Base-by-base conservation (phyloP, 176 grass and related monocot genomes). In the Aechmea fasciata region DNA sequence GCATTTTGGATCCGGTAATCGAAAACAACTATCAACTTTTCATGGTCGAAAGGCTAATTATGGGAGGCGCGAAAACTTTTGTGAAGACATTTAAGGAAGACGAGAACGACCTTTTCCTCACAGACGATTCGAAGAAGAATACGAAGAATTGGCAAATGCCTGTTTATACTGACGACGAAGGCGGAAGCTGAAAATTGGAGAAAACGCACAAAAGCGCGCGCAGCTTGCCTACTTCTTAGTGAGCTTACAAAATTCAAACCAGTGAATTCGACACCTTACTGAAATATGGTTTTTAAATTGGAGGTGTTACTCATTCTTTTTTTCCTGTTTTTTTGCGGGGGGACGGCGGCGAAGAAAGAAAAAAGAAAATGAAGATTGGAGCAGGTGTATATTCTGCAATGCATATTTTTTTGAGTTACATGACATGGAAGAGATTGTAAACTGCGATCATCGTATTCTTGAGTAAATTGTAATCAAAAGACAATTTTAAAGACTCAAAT, bases 51-150 rank as follows among this genome's bases (percentile, higher is more conserved):
- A 96, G 89, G 74, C 71, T 96, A 77, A 69, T 96, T n/a, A 85
- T 92, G 81, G 82, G 81, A 82, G 89, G 87, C 17, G 86, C 86
- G 57, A 97, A 52, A 80, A 90, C 65, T 2, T 87, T 90, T 67
- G 87, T 93, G 65, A 97, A 97, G 81, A 97, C 94, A 22, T 87
- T 92, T 73, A 90, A 93, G 75, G 94, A 97, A 79, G 81, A 87
- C 5, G 77, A 84, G 28, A 81, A 64, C n/a, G 94, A 97, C 81
- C 89, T 92, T 76, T 80, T 75, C 63, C 89, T 96, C 17, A 87
- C 86, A 11, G 89, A 96, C 19, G 93, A 92, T 22, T 73, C 87
- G 14, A 92, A 97, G 66, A 93, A 93, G 80, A 97, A 91, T 65
- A 90, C 86, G 3, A 87, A 90, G 52, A 57, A 77, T 71, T 92